These are phyloP conservation scores for Cadophora sp. DNA, from an alignment of 2,329 filamentous ascomycete genomes.

Conservation along the genomic window DNA sequence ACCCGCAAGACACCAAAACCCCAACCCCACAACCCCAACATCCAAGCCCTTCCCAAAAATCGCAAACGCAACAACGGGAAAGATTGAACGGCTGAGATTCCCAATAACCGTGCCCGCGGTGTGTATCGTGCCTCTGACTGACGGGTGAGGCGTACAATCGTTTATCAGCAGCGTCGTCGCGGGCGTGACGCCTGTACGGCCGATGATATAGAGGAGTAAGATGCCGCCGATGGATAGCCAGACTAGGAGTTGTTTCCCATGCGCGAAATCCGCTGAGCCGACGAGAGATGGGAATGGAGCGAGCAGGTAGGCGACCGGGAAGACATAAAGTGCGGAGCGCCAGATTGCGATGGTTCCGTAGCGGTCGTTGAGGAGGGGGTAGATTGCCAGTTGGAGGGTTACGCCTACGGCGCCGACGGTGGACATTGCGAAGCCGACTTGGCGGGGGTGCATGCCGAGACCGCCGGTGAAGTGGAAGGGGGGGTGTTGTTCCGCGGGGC, in stretches of 20 bases:
- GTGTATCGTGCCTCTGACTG: too few species aligned
- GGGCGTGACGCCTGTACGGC: too few species aligned
- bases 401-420: slow-evolving; percentile 78
- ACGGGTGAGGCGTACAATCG: too few species aligned
- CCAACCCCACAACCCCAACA: slow-evolving; percentile 57
- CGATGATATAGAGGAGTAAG: too few species aligned
- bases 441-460: slow-evolving; percentile 70
- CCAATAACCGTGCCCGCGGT: too few species aligned
- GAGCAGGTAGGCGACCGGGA: neutral
- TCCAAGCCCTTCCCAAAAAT: slow-evolving; percentile 51
- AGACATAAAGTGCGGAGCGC: neutral
- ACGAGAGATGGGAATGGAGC: neutral
- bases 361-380: neutral
- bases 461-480: slow-evolving; percentile 61
- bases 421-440: slow-evolving; percentile 76
- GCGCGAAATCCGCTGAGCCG: too few species aligned
- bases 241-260: too few species aligned
- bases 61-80: too few species aligned
- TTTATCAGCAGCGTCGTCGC: too few species aligned
- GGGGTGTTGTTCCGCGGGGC: slow-evolving; percentile 1
- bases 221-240: too few species aligned
- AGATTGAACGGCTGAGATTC: too few species aligned
- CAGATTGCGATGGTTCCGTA: neutral
- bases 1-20: slow-evolving; percentile 51
- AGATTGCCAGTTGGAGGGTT: slow-evolving; percentile 28